Conservation (phyloP, 2,329 filamentous ascomycete genomes). For the Cucurbitaria berberidis region DNA sequence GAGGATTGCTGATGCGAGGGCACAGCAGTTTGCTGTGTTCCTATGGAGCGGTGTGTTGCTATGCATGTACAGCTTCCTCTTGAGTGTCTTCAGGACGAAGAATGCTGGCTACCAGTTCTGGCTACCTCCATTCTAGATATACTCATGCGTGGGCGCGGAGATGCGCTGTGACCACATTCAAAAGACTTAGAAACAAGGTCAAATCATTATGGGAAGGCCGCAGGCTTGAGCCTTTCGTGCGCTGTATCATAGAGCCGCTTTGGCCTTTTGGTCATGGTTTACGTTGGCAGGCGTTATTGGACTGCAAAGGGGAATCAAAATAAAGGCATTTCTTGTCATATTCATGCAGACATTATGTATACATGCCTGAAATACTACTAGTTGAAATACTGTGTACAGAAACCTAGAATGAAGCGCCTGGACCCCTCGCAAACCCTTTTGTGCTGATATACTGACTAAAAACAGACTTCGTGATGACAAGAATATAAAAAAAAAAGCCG, state of each 20-base stretch:
- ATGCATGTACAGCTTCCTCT: constrained; percentile 87
- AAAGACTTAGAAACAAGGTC: background rate
- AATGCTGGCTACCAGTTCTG: constrained; percentile 95
- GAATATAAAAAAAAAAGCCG: background rate
- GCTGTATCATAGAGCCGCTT: constrained; percentile 6
- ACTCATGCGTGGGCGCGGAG: background rate
- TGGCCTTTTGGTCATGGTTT: background rate
- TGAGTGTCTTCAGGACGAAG: constrained; percentile 93
- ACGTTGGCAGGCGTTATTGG: constrained; percentile 1
- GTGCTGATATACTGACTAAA: constrained; percentile 1
- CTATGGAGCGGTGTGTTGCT: constrained; percentile 80
- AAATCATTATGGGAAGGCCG: background rate
- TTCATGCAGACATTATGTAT: constrained; percentile 9
- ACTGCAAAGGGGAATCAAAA: background rate
- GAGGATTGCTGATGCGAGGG: constrained; percentile 76
- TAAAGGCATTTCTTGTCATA: background rate
- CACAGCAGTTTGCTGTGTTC: constrained; percentile 81
- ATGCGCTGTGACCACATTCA: background rate
- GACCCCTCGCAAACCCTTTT: background rate
- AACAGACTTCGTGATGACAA: background rate
- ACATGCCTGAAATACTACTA: constrained; percentile 3
- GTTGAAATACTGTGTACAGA: background rate
- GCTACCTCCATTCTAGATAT: constrained; percentile 78
- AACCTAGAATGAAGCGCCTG: background rate
- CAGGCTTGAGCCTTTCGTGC: background rate